Evolutionary conservation across 108 stramenopile genomes (phyloP), one percentile per base, ranked within the genome.

Genomic region (Halocafeteria seosinensis): DNA sequence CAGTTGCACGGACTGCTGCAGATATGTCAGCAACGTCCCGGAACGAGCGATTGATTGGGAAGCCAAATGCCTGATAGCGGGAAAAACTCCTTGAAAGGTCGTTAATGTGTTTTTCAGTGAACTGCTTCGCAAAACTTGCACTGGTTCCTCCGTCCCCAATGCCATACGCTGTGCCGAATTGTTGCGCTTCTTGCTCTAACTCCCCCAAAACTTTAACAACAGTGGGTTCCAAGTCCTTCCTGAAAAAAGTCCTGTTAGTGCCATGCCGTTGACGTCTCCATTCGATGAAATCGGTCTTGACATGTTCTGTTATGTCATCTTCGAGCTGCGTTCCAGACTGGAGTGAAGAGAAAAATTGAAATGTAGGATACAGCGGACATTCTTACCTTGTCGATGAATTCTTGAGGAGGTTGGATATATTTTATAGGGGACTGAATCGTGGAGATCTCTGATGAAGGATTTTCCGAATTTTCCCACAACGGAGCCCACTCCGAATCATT

Each of bases 1-100:
- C n/a, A n/a, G 76, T 60, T 29, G 73, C 67, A 0, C 60, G 31
- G 0, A 81, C 73, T 21, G 55, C 66, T 29, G 37, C 30, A 37
- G 73, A 38, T 3, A 81, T 62, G 4, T 29, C 30, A 25, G 71
- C 61, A 38, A 79, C 57, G 50, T 79, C 76, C 23, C 69, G 68
- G 70, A 78, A 81, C 21, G 76, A 38, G 50, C 70, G 28, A 62
- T 79, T 65, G 26, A 81, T 31, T 2, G 80, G 73, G 52, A 60
- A 75, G 1, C 78, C 80, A 27, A 38, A 12, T 21, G 71, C 0
- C 34, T 27, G 9, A 11, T 63, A 38, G 37, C 53, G 3, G 12
- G 33, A 5, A 37, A 64, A 32, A 12, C 23, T 11, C 0, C 26
- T 3, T 9, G 29, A 27, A 0, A 71, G 50, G 8, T 21, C 34